Conservation (phyloP, 2,329 filamentous ascomycete species). For the Cercospora janseana region DNA sequence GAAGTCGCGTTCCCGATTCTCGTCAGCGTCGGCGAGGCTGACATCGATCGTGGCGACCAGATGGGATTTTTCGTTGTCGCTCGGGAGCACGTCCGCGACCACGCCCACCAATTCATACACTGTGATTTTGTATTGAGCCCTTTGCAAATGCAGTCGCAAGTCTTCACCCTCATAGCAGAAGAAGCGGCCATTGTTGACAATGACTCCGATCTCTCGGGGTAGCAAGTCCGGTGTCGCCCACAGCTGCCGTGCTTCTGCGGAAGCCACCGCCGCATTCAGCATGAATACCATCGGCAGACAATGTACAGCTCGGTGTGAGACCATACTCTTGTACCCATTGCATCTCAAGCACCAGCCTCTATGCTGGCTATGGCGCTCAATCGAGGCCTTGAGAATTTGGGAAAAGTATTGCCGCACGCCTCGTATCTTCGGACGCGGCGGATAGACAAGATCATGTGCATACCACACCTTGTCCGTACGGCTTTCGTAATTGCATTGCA, state of each 20-base stretch:
- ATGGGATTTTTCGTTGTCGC: slow-evolving; percentile 82
- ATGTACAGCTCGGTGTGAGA: slow-evolving; percentile 79
- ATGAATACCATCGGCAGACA: slow-evolving; percentile 81
- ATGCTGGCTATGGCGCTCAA: slow-evolving; percentile 84
- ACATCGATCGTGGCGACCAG: slow-evolving; percentile 88
- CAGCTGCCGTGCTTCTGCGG: slow-evolving; percentile 69
- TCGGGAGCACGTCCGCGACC: slow-evolving; percentile 84
- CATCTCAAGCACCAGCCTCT: slow-evolving; percentile 93
- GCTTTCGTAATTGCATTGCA: slow-evolving; percentile 83
- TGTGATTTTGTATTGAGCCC: slow-evolving; percentile 74
- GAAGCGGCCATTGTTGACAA: slow-evolving; percentile 86
- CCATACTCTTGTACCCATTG: slow-evolving; percentile 83
- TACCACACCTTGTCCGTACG: slow-evolving; percentile 74
- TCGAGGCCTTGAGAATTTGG: slow-evolving; percentile 84
- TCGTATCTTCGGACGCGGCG: slow-evolving; percentile 43
- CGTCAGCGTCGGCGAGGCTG: slow-evolving; percentile 60
- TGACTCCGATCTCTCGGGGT: slow-evolving; percentile 89
- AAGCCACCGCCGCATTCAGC: slow-evolving; percentile 76
- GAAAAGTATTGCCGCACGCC: slow-evolving; percentile 60
- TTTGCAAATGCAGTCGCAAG: slow-evolving; percentile 73
- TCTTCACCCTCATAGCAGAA: slow-evolving; percentile 95
- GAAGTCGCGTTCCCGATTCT: slow-evolving; percentile 70
- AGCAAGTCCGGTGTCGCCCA: slow-evolving; percentile 92
- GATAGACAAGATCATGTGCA: slow-evolving; percentile 44
- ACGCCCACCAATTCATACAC: slow-evolving; percentile 91